These are phyloP conservation scores for Dichotomocladium elegans DNA, from an alignment of 371 early-diverging fungal species.

Conservation along the genomic window DNA sequence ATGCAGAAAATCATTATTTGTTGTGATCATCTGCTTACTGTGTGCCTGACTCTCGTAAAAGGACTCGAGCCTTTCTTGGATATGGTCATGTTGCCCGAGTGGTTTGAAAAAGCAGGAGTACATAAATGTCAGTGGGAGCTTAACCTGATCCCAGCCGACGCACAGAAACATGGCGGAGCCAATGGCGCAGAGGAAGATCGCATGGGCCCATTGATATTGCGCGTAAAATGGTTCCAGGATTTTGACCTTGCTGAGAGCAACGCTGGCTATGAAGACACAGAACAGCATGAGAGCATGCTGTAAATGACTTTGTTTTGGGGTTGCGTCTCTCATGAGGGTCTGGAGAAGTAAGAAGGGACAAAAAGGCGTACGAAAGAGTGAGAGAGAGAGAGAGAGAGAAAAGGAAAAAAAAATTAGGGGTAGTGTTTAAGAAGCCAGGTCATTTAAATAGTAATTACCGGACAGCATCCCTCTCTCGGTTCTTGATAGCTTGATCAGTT, in stretches of 20 bases:
- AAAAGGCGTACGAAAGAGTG: background rate
- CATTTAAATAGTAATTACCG: too few species aligned
- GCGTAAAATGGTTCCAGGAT: constrained; percentile 20
- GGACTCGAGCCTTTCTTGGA: constrained; percentile 65
- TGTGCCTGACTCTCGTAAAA: constrained; percentile 76
- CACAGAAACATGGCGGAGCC: constrained; percentile 14
- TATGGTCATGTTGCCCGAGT: constrained; percentile 57
- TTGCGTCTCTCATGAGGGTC: too few species aligned
- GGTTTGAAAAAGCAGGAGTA: constrained; percentile 80
- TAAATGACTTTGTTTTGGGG: constrained; percentile 8
- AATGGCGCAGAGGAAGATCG: constrained; percentile 15
- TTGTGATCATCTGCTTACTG: constrained; percentile 38
- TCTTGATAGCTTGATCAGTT: too few species aligned
- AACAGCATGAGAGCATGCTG: constrained; percentile 12
- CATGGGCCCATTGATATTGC: constrained; percentile 21
- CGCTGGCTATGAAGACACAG: constrained; percentile 18
- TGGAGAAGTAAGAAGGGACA: constrained; percentile 3
- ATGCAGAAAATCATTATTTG: too few species aligned
- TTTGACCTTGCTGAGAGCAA: constrained; percentile 7
- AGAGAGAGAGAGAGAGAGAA: constrained; percentile 4
- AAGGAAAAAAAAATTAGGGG: background rate
- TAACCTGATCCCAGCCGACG: constrained; percentile 37
- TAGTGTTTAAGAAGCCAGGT: background rate
- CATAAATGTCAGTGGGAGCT: constrained; percentile 51
- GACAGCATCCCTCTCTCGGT: too few species aligned